phyloP scores from a whole-genome alignment of 176 grass and related monocot species.

The Oryza rufipogon region DNA sequence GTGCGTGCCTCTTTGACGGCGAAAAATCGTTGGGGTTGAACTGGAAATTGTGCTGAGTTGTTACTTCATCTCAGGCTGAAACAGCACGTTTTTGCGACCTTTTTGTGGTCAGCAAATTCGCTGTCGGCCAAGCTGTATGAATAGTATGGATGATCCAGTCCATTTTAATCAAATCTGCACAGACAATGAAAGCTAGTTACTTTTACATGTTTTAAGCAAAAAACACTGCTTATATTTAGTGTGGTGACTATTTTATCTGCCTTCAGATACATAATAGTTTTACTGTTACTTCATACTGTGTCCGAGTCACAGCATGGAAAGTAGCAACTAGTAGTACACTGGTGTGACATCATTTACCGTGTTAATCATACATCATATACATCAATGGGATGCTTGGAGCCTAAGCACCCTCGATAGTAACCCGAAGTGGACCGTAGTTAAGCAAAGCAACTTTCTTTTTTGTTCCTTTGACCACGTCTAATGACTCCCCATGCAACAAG shows the following conservation, averaged over 20 bases:
- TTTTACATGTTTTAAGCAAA: background rate
- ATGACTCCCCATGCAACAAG: background rate
- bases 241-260: background rate
- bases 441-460: background rate
- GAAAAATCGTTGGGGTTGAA: slow-evolving; percentile 37
- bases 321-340: background rate
- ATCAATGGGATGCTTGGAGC: background rate
- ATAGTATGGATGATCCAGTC: background rate
- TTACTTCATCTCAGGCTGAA: slow-evolving; percentile 5
- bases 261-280: background rate
- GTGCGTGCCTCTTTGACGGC: slow-evolving; percentile 35
- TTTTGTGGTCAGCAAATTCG: slow-evolving; percentile 40
- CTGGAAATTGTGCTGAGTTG: background rate
- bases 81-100: slow-evolving; percentile 40
- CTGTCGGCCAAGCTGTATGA: slow-evolving; percentile 24
- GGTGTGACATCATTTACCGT: background rate
- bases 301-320: background rate
- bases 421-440: background rate
- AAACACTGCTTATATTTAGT: background rate
- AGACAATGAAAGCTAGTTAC: slow-evolving; percentile 14
- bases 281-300: background rate
- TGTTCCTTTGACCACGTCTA: background rate
- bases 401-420: background rate
- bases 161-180: background rate
- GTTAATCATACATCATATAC: background rate